A percentile compares a stretch with the other conserved stretches of the same genome.
Evolutionary conservation across 306 rosid genomes (phyloP).

Genomic region (Mimosa pudica): DNA sequence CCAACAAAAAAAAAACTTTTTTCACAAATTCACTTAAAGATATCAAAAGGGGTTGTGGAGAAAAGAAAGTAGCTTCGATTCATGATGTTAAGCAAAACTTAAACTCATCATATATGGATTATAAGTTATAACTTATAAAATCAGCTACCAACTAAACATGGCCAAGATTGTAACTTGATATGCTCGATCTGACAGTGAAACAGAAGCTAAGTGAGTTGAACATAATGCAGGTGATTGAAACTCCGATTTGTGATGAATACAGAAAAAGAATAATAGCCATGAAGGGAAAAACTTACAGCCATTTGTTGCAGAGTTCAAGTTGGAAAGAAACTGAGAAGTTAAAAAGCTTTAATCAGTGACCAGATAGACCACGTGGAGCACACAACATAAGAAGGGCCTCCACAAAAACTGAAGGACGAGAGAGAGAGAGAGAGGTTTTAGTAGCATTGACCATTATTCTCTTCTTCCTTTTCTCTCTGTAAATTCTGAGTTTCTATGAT

Average conservation of each 20-base stretch:
- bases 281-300: conserved; percentile 44
- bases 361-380: conserved; percentile 39
- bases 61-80: conserved; percentile 12
- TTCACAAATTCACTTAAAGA: neutral
- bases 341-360: neutral
- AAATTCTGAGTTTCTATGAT: conserved; percentile 37
- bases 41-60: neutral
- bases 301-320: conserved; percentile 41
- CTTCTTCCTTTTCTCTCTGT: conserved; percentile 34
- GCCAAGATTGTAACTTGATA: conserved; percentile 2
- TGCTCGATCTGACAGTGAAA: conserved; percentile 21
- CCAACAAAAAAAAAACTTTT: neutral
- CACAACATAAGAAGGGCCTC: conserved; percentile 28
- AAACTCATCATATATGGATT: neutral
- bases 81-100: conserved; percentile 18
- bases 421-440: conserved; percentile 32
- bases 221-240: conserved; percentile 26
- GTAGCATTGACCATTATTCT: conserved; percentile 58
- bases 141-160: conserved; percentile 11
- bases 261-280: neutral
- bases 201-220: neutral
- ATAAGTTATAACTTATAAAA: neutral
- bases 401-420: conserved; percentile 4
- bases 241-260: conserved; percentile 22
- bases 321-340: conserved; percentile 25